phyloP scores from a whole-genome alignment of 2,329 filamentous ascomycete genomes.

The Alternaria postmessia region DNA sequence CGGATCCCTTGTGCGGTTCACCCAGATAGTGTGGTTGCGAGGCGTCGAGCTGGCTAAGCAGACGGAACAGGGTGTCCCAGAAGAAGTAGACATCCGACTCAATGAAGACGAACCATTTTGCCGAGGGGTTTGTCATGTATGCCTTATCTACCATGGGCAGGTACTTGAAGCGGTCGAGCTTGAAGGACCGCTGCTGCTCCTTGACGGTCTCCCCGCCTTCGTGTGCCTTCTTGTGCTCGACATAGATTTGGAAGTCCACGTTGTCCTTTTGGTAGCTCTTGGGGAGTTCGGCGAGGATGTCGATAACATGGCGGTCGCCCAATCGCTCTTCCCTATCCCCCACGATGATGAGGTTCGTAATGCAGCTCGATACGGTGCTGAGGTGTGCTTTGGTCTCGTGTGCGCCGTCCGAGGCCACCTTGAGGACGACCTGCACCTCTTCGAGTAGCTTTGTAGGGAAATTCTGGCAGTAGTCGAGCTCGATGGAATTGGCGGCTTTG shows the following conservation, averaged over 20 bases:
- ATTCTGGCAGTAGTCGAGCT: constrained; percentile 51
- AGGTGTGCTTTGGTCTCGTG: constrained; percentile 58
- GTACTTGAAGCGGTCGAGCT: constrained; percentile 67
- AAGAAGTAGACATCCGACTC: constrained; percentile 51
- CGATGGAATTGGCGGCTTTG: constrained; percentile 37
- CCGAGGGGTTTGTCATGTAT: constrained; percentile 47
- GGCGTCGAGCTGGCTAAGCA: constrained; percentile 51
- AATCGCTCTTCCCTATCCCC: constrained; percentile 66
- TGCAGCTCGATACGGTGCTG: constrained; percentile 62
- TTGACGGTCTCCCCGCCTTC: constrained; percentile 52
- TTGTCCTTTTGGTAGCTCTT: constrained; percentile 53
- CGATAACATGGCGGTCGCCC: constrained; percentile 59
- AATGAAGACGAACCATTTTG: constrained; percentile 52
- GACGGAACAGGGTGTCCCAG: constrained; percentile 54
- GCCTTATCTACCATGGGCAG: constrained; percentile 64
- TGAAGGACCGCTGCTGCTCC: constrained; percentile 62
- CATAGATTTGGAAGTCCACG: constrained; percentile 62
- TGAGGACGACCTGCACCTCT: constrained; percentile 58
- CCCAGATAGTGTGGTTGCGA: constrained; percentile 52
- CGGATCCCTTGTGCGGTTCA: constrained; percentile 44
- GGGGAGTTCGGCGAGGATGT: constrained; percentile 59
- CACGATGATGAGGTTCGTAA: constrained; percentile 64
- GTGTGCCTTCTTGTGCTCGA: constrained; percentile 53
- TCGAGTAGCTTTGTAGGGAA: constrained; percentile 53
- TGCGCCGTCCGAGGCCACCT: constrained; percentile 58